Evolutionary conservation across 805 yeast species (phyloP).

Genomic region (Candida ficus): DNA sequence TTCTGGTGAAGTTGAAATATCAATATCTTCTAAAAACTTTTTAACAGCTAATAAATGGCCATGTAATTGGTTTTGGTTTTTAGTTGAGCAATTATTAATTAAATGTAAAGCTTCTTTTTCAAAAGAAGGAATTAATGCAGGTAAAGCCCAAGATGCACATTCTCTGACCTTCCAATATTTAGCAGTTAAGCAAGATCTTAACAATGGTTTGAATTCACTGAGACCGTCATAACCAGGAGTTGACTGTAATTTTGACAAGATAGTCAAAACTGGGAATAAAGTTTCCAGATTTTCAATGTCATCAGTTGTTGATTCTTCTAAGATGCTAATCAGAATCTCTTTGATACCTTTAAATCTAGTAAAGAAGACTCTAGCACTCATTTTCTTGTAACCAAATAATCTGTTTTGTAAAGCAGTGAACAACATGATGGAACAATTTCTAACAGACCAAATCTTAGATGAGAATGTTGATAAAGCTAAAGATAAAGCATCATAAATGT

Average conservation of each 20-base stretch:
- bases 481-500: constrained; percentile 52
- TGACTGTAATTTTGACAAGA: constrained; percentile 63
- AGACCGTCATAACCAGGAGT: constrained; percentile 51
- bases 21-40: constrained; percentile 22
- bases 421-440: constrained; percentile 92
- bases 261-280: constrained; percentile 69
- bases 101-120: constrained; percentile 26
- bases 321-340: constrained; percentile 40
- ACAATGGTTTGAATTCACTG: constrained; percentile 43
- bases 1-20: background rate
- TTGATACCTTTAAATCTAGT: constrained; percentile 52
- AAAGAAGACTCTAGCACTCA: constrained; percentile 67
- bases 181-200: constrained; percentile 45
- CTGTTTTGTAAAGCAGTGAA: constrained; percentile 80
- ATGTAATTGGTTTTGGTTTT: constrained; percentile 45
- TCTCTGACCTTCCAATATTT: constrained; percentile 82
- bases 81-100: constrained; percentile 17
- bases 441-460: constrained; percentile 72
- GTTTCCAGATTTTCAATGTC: constrained; percentile 42
- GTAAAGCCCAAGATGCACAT: constrained; percentile 70
- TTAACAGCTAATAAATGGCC: constrained; percentile 52
- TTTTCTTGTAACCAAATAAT: constrained; percentile 59
- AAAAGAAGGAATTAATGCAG: constrained; percentile 39
- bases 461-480: constrained; percentile 60
- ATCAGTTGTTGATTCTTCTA: constrained; percentile 27